Evolutionary conservation across 1,139 yeast genomes (phyloP).

Genomic region (Ogataea hybrid): DNA sequence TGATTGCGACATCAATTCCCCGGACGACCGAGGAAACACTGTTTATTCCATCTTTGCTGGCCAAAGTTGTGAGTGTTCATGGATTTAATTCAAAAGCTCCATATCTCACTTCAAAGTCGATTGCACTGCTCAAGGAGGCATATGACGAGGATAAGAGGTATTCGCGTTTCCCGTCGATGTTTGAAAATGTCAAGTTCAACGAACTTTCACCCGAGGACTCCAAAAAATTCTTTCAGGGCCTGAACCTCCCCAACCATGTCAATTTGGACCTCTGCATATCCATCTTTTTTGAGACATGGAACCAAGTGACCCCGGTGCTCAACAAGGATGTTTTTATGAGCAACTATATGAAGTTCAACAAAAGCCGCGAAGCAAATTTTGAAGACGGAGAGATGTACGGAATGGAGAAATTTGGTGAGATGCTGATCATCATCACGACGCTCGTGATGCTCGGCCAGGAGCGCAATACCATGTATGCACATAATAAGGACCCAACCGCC

Average conservation of each 20-base stretch:
- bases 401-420: conserved; percentile 59
- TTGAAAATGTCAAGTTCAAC: conserved; percentile 36
- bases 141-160: conserved; percentile 27
- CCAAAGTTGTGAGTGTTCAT: conserved; percentile 63
- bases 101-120: conserved; percentile 62
- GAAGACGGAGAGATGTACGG: conserved; percentile 41
- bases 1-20: conserved; percentile 73
- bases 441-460: conserved; percentile 51
- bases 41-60: conserved; percentile 67
- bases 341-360: conserved; percentile 47
- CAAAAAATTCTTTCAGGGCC: conserved; percentile 40
- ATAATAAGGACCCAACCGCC: conserved; percentile 10
- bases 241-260: conserved; percentile 53
- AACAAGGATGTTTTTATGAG: conserved; percentile 63
- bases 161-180: conserved; percentile 31
- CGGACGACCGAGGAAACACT: conserved; percentile 76
- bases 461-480: conserved; percentile 26
- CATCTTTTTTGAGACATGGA: conserved; percentile 78
- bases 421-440: conserved; percentile 55
- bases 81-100: conserved; percentile 72
- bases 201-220: conserved; percentile 40
- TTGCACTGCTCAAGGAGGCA: conserved; percentile 63
- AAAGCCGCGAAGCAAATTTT: conserved; percentile 34
- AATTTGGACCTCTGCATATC: conserved; percentile 58
- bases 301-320: conserved; percentile 63